These are phyloP conservation scores for Lactarius hengduanensis DNA, from an alignment of 768 basidiomycete species.

Conservation along the genomic window DNA sequence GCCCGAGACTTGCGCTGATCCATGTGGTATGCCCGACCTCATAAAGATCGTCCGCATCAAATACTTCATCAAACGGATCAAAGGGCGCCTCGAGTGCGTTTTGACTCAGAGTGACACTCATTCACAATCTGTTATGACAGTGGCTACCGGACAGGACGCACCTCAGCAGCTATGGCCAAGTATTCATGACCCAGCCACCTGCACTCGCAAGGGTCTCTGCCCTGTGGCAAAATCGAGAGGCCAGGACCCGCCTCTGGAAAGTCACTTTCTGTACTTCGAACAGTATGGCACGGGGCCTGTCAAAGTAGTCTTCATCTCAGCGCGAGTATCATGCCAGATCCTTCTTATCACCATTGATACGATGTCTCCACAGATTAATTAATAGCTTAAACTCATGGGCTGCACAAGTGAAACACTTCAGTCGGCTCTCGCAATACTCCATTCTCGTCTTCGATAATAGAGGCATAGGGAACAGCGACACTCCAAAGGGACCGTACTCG, in stretches of 20 bases:
- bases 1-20: too few relatives aligned
- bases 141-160: background rate
- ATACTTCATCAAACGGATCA: too few relatives aligned
- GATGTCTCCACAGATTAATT: slow-evolving; percentile 48
- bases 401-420: slow-evolving; percentile 64
- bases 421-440: slow-evolving; percentile 42
- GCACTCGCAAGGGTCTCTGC: slow-evolving; percentile 70
- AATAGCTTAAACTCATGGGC: slow-evolving; percentile 63
- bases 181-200: slow-evolving; percentile 59
- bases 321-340: slow-evolving; percentile 37
- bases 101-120: too few relatives aligned
- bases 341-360: background rate
- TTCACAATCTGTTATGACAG: too few relatives aligned
- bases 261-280: slow-evolving; percentile 78
- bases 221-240: slow-evolving; percentile 57
- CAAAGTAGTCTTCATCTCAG: slow-evolving; percentile 79
- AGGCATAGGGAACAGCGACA: too few relatives aligned
- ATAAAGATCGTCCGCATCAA: too few relatives aligned
- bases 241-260: slow-evolving; percentile 49
- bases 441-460: too few relatives aligned
- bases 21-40: too few relatives aligned
- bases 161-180: slow-evolving; percentile 27
- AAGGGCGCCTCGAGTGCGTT: too few relatives aligned
- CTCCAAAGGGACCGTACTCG: too few relatives aligned
- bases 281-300: slow-evolving; percentile 60